These are phyloP conservation scores for Solanum medicagineum DNA, from an alignment of 257 asterid species.

Conservation along the genomic window DNA sequence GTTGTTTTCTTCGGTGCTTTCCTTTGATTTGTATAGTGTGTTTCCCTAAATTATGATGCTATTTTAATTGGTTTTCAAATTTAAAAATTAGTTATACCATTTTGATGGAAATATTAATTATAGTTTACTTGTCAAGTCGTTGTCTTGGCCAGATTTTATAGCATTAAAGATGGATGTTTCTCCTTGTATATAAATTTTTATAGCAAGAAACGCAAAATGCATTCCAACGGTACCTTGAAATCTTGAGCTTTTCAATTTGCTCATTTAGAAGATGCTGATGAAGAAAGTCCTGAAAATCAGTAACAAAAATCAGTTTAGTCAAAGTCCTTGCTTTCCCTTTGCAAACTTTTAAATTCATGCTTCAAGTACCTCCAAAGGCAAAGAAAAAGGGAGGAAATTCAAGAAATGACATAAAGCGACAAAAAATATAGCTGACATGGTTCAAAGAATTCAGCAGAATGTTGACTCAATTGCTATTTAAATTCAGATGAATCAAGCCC, in stretches of 20 bases:
- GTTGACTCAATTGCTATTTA: neutral
- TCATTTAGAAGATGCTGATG: slow-evolving; percentile 47
- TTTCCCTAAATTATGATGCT: neutral
- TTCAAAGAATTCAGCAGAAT: neutral
- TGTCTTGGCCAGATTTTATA: neutral
- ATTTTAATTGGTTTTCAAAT: neutral
- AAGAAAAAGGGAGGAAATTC: neutral
- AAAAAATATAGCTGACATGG: neutral
- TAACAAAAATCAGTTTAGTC: neutral
- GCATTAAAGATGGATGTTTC: slow-evolving; percentile 7
- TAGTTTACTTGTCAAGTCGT: neutral
- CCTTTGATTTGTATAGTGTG: neutral
- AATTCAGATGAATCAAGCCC: neutral
- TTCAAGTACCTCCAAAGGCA: neutral
- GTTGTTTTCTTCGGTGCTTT: neutral
- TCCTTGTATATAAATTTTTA: slow-evolving; percentile 49
- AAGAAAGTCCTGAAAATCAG: slow-evolving; percentile 32
- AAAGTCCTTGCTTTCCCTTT: neutral
- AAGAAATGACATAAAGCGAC: neutral
- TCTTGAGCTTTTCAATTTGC: no score
- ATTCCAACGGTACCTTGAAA: slow-evolving; percentile 61
- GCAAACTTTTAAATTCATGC: neutral
- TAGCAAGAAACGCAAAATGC: slow-evolving; percentile 42
- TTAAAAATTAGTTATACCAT: neutral
- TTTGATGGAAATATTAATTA: neutral